Conservation (phyloP, 2,329 filamentous ascomycete genomes). For the Chalaropsis thielavioides region DNA sequence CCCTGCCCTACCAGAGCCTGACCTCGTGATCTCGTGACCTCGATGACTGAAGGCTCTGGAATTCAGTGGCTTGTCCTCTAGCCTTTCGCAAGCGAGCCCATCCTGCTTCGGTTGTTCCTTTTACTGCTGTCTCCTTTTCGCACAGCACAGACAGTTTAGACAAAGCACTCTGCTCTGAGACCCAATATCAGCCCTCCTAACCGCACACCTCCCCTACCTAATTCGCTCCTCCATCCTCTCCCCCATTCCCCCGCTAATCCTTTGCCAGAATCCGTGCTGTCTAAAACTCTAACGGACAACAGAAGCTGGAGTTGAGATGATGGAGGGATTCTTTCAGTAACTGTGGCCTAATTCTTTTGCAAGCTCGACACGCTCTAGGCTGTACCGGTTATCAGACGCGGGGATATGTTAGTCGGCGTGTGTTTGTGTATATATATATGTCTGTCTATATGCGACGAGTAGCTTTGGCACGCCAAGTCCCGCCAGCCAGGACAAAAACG, state of each 20-base stretch:
- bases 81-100: background rate
- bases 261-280: background rate
- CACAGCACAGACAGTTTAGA: background rate
- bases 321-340: background rate
- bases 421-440: too few species aligned
- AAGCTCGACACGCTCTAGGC: background rate
- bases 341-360: background rate
- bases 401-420: background rate
- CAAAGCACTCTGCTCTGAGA: background rate
- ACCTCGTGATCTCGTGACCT: background rate
- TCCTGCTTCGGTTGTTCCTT: background rate
- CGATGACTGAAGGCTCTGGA: background rate
- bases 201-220: background rate
- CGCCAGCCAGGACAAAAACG: background rate
- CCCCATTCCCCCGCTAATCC: background rate
- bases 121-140: background rate
- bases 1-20: background rate
- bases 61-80: background rate
- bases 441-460: too few species aligned
- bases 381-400: background rate
- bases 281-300: background rate
- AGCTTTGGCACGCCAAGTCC: too few species aligned
- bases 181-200: background rate
- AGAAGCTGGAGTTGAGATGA: background rate
- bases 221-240: background rate